Base-by-base conservation (phyloP, 306 rosid genomes). In the Arachis hypogaea region DNA sequence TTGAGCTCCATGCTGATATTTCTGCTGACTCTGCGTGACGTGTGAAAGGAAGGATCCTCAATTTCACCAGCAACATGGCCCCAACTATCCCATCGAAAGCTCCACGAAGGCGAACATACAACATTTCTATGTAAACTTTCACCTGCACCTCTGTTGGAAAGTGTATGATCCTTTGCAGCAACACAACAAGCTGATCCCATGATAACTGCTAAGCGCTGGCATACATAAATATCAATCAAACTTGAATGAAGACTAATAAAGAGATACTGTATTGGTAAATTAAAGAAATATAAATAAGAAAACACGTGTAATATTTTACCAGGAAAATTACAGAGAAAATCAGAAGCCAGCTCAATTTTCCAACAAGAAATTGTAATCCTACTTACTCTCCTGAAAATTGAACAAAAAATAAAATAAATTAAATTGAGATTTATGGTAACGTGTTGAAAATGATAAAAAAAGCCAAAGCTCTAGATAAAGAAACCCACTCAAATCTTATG, bases 1-100 rank as follows among this genome's bases (percentile, higher is more conserved):
- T 85, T 86, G n/a, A 85, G 71, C 83, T 85, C 94, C 91, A 83
- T 84, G 82, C 91, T 86, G 59, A 65, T 80, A 70, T 82, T 84
- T 84, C 88, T 75, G 41, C 82, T 85, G 74, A 79, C 67, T 81
- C 81, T 77, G 10, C 22, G 67, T 72, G 86, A 82, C 9, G 71
- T 52, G 38, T 63, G 84, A 76, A 55, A 81, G 4, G 82, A 87
- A 46, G 75, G 69, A 78, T 84, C 78, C 65, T 84, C 91, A 63
- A 67, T 75, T 82, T 86, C 90, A 33, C 86, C 83, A 22, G 85
- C 78, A 59, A 84, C 88, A 56, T 82, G 81, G 18, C 86, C 80
- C 55, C 80, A 79, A 72, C 77, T 86, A 77, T 89, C 89, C 86
- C 85, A 77, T 50, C 47, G 83, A 65, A 81, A 86, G 73, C 86